Evolutionary conservation across 2,329 filamentous ascomycete genomes (phyloP).

Genomic region (Paracorniculantispora psalliotae): DNA sequence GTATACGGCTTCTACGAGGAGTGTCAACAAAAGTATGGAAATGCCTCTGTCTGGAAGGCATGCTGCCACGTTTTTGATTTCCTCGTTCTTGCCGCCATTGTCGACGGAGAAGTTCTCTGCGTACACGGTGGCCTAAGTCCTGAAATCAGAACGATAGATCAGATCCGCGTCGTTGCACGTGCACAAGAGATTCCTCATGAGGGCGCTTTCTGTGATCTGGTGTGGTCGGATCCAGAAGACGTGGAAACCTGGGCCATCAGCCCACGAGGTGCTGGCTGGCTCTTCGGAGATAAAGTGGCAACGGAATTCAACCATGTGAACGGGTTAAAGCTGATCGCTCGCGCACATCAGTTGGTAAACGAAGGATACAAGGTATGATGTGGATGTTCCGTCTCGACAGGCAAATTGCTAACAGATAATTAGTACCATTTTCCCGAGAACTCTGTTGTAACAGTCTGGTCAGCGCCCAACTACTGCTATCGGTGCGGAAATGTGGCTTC

Average conservation of each 20-base stretch:
- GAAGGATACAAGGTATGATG: conserved; percentile 84
- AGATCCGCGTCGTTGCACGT: conserved; percentile 97
- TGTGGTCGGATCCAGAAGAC: conserved; percentile 98
- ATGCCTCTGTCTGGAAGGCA: conserved; percentile 99
- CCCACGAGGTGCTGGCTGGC: conserved; percentile 92
- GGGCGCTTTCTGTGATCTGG: conserved; percentile 94
- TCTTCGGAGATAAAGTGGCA: conserved; percentile 95
- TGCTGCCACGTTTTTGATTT: conserved; percentile 99
- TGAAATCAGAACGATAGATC: conserved; percentile 94
- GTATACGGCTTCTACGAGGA: conserved; percentile 99
- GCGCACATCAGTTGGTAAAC: conserved; percentile 97
- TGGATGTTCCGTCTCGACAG: not conserved
- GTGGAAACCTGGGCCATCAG: conserved; percentile 95
- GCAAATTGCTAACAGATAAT: not conserved
- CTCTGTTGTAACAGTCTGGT: conserved; percentile 97
- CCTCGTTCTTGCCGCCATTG: conserved; percentile 90
- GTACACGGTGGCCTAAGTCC: conserved; percentile 89
- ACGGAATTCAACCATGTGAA: conserved; percentile 98
- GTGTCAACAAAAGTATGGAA: conserved; percentile 96
- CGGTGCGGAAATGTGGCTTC: conserved; percentile 94
- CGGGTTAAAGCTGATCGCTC: conserved; percentile 87
- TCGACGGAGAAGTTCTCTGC: conserved; percentile 97
- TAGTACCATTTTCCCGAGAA: conserved; percentile 92
- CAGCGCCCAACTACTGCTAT: conserved; percentile 92
- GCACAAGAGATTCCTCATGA: conserved; percentile 98